Evolutionary conservation across 768 basidiomycete species (phyloP).

Genomic region (Mrakia frigida): DNA sequence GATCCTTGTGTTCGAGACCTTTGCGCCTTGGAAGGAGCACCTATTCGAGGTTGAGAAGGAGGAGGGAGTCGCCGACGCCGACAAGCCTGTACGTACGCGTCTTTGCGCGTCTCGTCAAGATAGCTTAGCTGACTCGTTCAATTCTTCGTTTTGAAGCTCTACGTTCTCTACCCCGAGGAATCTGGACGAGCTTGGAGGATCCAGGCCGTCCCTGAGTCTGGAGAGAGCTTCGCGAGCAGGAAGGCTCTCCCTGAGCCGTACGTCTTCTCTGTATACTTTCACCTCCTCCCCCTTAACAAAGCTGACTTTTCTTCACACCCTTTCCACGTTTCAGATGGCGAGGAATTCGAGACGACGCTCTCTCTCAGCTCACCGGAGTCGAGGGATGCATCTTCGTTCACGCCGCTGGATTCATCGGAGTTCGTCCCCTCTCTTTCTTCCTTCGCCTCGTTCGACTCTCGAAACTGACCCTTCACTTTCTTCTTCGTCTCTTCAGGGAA

Average conservation of each 20-base stretch:
- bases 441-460: not conserved
- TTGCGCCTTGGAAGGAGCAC: constrained; percentile 76
- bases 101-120: not conserved
- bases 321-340: constrained; percentile 57
- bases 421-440: constrained; percentile 32
- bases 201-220: constrained; percentile 77
- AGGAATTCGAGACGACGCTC: constrained; percentile 76
- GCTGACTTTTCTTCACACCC: too few species aligned
- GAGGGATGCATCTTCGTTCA: constrained; percentile 86
- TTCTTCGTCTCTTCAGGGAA: constrained; percentile 52
- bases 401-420: constrained; percentile 94
- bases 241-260: constrained; percentile 79
- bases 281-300: too few species aligned
- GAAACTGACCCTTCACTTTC: not conserved
- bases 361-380: constrained; percentile 69
- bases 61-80: constrained; percentile 18
- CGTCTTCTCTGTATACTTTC: constrained; percentile 32
- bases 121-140: not conserved
- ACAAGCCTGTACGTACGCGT: constrained; percentile 24
- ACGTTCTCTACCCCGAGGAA: constrained; percentile 87
- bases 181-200: constrained; percentile 65
- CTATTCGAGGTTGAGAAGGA: constrained; percentile 52
- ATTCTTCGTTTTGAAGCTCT: constrained; percentile 47
- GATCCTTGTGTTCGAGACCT: constrained; percentile 72
- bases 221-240: constrained; percentile 82